A percentile compares a stretch with the other conserved stretches of the same genome.
Evolutionary conservation across 805 yeast species (phyloP).

Genomic region (Brettanomyces custersianus): DNA sequence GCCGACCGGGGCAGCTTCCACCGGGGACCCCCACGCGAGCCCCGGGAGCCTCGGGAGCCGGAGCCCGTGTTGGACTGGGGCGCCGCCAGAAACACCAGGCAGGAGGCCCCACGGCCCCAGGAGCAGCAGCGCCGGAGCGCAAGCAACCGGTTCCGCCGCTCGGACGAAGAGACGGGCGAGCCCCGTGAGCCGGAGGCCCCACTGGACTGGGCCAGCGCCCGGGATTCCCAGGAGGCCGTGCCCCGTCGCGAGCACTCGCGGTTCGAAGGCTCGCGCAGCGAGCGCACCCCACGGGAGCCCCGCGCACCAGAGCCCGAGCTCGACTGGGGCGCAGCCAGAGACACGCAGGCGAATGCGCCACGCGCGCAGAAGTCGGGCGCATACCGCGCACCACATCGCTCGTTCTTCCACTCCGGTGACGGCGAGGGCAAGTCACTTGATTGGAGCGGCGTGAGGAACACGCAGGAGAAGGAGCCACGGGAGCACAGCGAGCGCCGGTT

Average conservation of each 20-base stretch:
- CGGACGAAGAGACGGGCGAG: slow-evolving; percentile 19
- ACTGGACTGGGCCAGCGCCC: slow-evolving; percentile 41
- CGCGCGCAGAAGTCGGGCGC: slow-evolving; percentile 26
- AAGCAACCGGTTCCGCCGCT: background rate
- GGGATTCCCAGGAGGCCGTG: slow-evolving; percentile 7
- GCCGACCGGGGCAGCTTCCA: slow-evolving; percentile 31
- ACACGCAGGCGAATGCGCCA: slow-evolving; percentile 14
- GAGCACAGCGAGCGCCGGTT: slow-evolving; percentile 8
- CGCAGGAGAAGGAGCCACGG: slow-evolving; percentile 7
- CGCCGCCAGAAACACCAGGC: slow-evolving; percentile 21
- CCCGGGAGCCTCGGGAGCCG: slow-evolving; percentile 31
- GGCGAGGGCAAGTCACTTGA: background rate
- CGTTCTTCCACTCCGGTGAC: background rate
- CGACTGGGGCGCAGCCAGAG: slow-evolving; percentile 39
- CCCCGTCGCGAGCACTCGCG: background rate
- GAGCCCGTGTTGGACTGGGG: slow-evolving; percentile 39
- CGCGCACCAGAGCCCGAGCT: slow-evolving; percentile 34
- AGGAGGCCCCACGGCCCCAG: slow-evolving; percentile 7
- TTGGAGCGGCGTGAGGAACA: background rate
- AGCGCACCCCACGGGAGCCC: slow-evolving; percentile 10
- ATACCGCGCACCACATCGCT: slow-evolving; percentile 12
- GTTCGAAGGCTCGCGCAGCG: slow-evolving; percentile 6
- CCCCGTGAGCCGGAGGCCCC: slow-evolving; percentile 28
- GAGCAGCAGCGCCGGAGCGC: background rate
- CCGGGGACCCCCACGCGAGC: slow-evolving; percentile 11